A percentile compares a stretch with the other conserved stretches of the same genome.
Evolutionary conservation across 2,329 filamentous ascomycete genomes (phyloP).

Genomic region (Chaetomium olivaceum): DNA sequence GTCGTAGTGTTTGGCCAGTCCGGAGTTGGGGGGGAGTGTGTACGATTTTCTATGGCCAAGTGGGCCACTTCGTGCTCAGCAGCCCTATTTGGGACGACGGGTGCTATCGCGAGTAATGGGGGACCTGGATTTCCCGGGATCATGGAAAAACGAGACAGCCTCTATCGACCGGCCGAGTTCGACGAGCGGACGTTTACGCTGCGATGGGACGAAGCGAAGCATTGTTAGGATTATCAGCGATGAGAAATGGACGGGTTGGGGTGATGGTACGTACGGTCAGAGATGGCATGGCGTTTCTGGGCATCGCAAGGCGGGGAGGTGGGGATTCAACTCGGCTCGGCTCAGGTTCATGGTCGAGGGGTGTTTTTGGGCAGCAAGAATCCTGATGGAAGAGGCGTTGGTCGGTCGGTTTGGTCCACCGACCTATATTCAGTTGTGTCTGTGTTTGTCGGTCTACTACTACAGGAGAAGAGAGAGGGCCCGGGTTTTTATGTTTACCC

Average conservation of each 20-base stretch:
- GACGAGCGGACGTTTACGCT: neutral
- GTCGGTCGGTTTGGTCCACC: neutral
- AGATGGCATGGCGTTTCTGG: neutral
- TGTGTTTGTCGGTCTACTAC: constrained; percentile 1
- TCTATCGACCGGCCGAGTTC: neutral
- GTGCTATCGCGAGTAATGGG: neutral
- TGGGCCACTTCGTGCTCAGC: neutral
- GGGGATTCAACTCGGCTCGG: neutral
- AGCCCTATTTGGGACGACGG: neutral
- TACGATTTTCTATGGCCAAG: constrained; percentile 13
- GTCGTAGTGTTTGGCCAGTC: neutral
- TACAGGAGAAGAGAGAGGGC: neutral
- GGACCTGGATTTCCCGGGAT: neutral
- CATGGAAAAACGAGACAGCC: neutral
- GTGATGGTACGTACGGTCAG: neutral
- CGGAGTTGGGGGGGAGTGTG: constrained; percentile 8
- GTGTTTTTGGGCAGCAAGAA: neutral
- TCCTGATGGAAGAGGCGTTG: neutral
- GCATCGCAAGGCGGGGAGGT: neutral
- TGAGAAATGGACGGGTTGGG: neutral
- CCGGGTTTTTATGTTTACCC: neutral
- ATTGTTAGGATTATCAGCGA: constrained; percentile 10
- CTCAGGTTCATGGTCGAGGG: neutral
- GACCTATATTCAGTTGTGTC: neutral
- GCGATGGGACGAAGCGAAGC: constrained; percentile 2